A percentile compares a stretch with the other conserved stretches of the same genome.
phyloP scores from a whole-genome alignment of 164 flowering plant species.

The Vitis rotundifolia region DNA sequence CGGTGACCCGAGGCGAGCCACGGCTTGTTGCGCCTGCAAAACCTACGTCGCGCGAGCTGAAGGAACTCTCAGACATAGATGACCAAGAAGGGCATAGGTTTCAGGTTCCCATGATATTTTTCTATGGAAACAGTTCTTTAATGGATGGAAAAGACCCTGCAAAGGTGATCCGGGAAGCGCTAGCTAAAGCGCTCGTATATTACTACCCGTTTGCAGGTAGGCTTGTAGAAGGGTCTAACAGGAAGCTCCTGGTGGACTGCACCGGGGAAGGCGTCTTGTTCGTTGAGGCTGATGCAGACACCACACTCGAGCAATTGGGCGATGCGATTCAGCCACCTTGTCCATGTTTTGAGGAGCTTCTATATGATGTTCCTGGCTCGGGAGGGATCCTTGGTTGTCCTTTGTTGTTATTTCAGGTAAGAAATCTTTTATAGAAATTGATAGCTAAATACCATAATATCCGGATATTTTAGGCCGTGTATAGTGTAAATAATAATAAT shows the following conservation, averaged over 20 bases:
- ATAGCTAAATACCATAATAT: too few species aligned
- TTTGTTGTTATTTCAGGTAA: too few species aligned
- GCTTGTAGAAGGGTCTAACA: constrained; percentile 20
- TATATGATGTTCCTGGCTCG: constrained; percentile 27
- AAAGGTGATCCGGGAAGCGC: constrained; percentile 14
- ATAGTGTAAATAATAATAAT: too few species aligned
- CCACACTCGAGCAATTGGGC: constrained; percentile 24
- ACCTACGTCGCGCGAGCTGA: not conserved
- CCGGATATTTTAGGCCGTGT: too few species aligned
- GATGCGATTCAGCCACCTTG: constrained; percentile 26
- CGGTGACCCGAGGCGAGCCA: not conserved
- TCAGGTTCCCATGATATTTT: not conserved
- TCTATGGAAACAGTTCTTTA: not conserved
- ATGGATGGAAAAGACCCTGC: constrained; percentile 5
- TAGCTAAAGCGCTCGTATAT: constrained; percentile 21
- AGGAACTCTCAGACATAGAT: constrained; percentile 9
- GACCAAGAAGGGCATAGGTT: constrained; percentile 5
- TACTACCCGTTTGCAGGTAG: constrained; percentile 38
- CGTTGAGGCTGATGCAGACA: constrained; percentile 36
- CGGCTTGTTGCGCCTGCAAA: not conserved
- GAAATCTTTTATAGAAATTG: too few species aligned
- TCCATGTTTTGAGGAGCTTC: constrained; percentile 24
- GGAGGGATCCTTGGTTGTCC: too few species aligned
- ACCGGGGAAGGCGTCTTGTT: constrained; percentile 38
- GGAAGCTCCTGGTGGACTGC: constrained; percentile 34